Base-by-base conservation (phyloP, 1,139 yeast species). In the Nadsonia commutata region DNA sequence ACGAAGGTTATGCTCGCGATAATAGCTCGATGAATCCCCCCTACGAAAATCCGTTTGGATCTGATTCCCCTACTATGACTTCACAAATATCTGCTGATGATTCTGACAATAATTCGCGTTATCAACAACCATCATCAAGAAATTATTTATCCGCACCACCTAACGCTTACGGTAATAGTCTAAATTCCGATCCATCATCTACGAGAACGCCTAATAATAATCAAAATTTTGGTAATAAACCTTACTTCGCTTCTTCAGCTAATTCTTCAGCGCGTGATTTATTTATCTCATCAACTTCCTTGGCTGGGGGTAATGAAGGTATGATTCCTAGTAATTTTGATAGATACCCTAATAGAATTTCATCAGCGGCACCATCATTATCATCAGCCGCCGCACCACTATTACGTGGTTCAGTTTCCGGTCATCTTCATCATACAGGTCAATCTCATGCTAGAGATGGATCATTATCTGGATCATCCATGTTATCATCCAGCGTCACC, bases 261-360 rank as follows among this genome's bases (percentile, higher is more conserved):
- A 27, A 27, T 27, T 27, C 33, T 4, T 27, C 33, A 9, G 13
- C 33, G 5, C 33, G 33, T 9, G 41, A 38, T 27, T 38, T 40
- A 1, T 38, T 38, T 11, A 23, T 41, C 31, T 53, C 57, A 9
- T 46, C 52, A n/a, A 50, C 54, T 18, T 51, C 56, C 13, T 43
- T 53, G 33, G 47, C 46, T 17, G n/a, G n/a, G n/a, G 57, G 50
- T 33, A 45, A 53, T 50, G 49, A 48, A 8, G 22, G 22, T 21
- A 41, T 41, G 43, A 36, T 40, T 22, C 52, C 64, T 7, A 48
- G 53, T 9, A 66, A 61, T 43, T 60, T 56, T 42, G 66, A 63
- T 51, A 53, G 67, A 39, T 63, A 63, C 48, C 66, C 67, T n/a
- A 53, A 58, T 40, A 51, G 64, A 27, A 54, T 58, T 37, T 49